Conservation (phyloP, 2,329 filamentous ascomycete species). For the Paecilomyces sp. region DNA sequence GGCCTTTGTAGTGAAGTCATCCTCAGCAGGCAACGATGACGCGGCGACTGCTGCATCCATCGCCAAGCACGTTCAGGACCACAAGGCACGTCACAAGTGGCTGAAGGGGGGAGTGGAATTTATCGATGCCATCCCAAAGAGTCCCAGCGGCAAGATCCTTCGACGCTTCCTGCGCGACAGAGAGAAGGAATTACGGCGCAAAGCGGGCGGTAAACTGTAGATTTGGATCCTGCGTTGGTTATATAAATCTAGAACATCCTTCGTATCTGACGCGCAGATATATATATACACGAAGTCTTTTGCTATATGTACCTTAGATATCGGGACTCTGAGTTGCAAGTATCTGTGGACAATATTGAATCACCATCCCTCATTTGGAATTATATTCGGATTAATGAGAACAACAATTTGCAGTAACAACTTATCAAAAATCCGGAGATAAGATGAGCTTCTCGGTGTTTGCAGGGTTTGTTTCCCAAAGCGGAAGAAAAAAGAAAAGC, state of each 20-base stretch:
- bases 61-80: conserved; percentile 51
- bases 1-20: conserved; percentile 55
- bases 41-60: conserved; percentile 45
- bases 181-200: conserved; percentile 62
- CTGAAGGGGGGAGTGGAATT: conserved; percentile 54
- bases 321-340: conserved; percentile 1
- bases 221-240: background rate
- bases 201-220: conserved; percentile 61
- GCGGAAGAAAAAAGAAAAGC: background rate
- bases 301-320: background rate
- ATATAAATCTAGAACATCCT: background rate
- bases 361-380: too few relatives aligned
- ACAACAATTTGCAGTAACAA: background rate
- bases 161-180: conserved; percentile 61
- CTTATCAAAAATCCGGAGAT: background rate
- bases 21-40: conserved; percentile 47
- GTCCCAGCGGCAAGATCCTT: conserved; percentile 57
- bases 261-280: background rate
- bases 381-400: too few relatives aligned
- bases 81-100: conserved; percentile 58
- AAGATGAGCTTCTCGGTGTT: background rate
- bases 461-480: conserved; percentile 1
- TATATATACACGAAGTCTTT: background rate
- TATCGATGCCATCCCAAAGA: conserved; percentile 53
- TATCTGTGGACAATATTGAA: background rate